These are phyloP conservation scores for Meira nashicola DNA, from an alignment of 1,284 basidiomycete species.

Conservation along the genomic window DNA sequence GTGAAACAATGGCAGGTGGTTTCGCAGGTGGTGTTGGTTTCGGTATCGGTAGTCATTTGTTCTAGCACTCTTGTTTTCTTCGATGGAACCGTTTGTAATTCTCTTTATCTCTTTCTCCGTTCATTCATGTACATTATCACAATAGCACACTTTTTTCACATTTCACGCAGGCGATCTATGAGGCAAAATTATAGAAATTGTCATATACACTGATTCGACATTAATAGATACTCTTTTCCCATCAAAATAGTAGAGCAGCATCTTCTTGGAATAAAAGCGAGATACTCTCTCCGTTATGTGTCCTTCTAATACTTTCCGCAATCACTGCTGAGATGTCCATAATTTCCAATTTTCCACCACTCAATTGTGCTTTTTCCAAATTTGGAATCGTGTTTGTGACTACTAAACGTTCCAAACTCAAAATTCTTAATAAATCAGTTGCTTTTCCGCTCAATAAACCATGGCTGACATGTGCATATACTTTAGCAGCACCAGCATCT, in stretches of 20 bases:
- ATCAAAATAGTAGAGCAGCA: slow-evolving; percentile 44
- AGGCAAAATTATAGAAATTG: no score
- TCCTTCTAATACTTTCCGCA: slow-evolving; percentile 90
- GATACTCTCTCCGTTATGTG: slow-evolving; percentile 81
- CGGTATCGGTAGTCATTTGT: no score
- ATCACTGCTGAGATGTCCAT: slow-evolving; percentile 86
- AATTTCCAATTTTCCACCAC: slow-evolving; percentile 57
- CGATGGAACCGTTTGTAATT: no score
- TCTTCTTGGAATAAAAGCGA: slow-evolving; percentile 51
- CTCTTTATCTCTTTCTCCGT: no score
- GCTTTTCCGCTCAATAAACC: slow-evolving; percentile 82
- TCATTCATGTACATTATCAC: no score
- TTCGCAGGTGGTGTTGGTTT: background rate
- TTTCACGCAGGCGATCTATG: no score
- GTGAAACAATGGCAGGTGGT: slow-evolving; percentile 1
- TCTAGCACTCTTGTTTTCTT: no score
- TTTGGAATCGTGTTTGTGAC: slow-evolving; percentile 80
- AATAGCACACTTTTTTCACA: no score
- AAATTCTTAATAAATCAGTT: slow-evolving; percentile 67
- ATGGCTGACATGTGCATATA: slow-evolving; percentile 87
- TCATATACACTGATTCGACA: no score
- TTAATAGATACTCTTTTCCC: background rate
- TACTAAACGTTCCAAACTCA: slow-evolving; percentile 81
- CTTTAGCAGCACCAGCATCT: slow-evolving; percentile 79
- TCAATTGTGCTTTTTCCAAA: slow-evolving; percentile 55